Evolutionary conservation across 108 stramenopile species (phyloP).

Genomic region (Fistulifera pelliculosa): DNA sequence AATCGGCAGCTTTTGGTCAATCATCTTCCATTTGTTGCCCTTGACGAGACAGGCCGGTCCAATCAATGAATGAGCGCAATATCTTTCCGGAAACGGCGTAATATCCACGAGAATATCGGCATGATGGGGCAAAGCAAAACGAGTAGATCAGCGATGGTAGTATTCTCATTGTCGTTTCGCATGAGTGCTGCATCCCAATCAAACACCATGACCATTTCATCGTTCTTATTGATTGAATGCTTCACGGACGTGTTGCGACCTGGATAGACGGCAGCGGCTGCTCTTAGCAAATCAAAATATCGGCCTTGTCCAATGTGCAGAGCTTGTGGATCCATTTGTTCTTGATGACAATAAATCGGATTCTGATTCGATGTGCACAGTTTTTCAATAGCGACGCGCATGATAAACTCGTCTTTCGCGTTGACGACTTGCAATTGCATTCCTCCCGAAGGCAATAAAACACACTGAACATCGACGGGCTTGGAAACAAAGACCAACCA

Average conservation of each 20-base stretch:
- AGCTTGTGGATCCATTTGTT: neutral
- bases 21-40: constrained; percentile 27
- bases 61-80: constrained; percentile 22
- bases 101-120: constrained; percentile 26
- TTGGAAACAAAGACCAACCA: constrained; percentile 85
- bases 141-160: constrained; percentile 16
- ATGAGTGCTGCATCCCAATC: constrained; percentile 21
- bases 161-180: constrained; percentile 12
- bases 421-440: constrained; percentile 15
- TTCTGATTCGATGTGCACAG: constrained; percentile 11
- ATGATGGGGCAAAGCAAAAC: constrained; percentile 76
- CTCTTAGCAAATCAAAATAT: constrained; percentile 35
- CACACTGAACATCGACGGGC: constrained; percentile 49
- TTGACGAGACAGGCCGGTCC: constrained; percentile 31
- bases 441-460: constrained; percentile 6
- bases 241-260: constrained; percentile 24
- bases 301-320: constrained; percentile 1
- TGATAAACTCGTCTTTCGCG: constrained; percentile 4
- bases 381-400: constrained; percentile 19
- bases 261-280: constrained; percentile 57
- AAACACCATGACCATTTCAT: constrained; percentile 19
- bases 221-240: constrained; percentile 7
- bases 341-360: constrained; percentile 13
- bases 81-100: neutral
- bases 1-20: constrained; percentile 29